Conservation (phyloP, 2,329 filamentous ascomycete species). For the Chaetomiaceae sp. region DNA sequence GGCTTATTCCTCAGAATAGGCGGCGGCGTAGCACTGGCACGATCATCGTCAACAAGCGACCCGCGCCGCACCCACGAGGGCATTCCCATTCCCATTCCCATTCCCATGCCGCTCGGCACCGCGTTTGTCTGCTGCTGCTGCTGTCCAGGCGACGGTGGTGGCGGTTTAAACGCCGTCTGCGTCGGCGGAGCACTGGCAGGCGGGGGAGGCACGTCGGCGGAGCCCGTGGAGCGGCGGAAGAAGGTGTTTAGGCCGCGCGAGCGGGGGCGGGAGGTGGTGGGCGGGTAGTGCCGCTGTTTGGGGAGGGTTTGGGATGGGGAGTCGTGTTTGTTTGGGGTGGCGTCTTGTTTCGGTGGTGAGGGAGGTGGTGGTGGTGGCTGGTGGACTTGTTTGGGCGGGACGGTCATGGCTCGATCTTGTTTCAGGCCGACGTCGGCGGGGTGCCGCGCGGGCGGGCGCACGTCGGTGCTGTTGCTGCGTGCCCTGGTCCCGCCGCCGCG, state of each 20-base stretch:
- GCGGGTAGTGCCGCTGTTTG: conserved; percentile 45
- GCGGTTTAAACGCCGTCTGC: conserved; percentile 21
- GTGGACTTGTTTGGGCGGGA: conserved; percentile 22
- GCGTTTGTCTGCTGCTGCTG: neutral
- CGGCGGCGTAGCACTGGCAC: conserved; percentile 49
- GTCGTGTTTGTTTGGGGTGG: conserved; percentile 11
- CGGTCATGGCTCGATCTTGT: conserved; percentile 24
- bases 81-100: conserved; percentile 31
- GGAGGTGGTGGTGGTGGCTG: conserved; percentile 19
- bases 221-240: conserved; percentile 47
- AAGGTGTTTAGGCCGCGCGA: conserved; percentile 45
- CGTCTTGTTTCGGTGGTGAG: conserved; percentile 18
- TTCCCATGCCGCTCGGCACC: too few species aligned
- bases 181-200: conserved; percentile 26
- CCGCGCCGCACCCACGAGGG: conserved; percentile 38
- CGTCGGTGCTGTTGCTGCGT: conserved; percentile 27
- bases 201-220: conserved; percentile 26
- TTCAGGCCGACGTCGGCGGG: conserved; percentile 14
- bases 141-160: conserved; percentile 2
- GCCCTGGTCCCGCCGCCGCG: conserved; percentile 21
- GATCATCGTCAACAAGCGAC: conserved; percentile 38
- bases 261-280: conserved; percentile 40
- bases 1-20: conserved; percentile 46
- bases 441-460: conserved; percentile 9
- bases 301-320: conserved; percentile 13